phyloP scores from a whole-genome alignment of 257 asterid species.

The Scutellaria baicalensis region DNA sequence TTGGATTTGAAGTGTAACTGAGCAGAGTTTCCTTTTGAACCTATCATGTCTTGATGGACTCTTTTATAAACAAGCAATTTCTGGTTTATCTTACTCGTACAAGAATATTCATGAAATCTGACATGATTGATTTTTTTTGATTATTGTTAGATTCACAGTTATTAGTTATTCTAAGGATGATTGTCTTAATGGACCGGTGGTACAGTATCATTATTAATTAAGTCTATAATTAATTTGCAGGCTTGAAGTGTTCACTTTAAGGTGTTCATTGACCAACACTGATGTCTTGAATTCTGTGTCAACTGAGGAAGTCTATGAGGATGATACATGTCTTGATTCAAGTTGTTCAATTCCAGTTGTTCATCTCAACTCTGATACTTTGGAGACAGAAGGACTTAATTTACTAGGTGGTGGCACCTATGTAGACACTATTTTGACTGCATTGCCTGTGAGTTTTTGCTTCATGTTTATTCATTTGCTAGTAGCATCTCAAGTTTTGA shows the following conservation, averaged over 20 bases:
- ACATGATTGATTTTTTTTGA: neutral
- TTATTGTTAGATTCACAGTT: neutral
- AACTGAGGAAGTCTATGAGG: constrained; percentile 45
- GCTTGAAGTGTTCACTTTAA: constrained; percentile 29
- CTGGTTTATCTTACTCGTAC: neutral
- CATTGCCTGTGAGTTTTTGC: constrained; percentile 58
- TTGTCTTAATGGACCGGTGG: neutral
- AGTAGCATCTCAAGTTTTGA: neutral
- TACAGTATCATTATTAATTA: neutral
- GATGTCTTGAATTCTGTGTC: constrained; percentile 50
- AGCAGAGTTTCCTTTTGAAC: neutral
- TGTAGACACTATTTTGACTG: constrained; percentile 70
- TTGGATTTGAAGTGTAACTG: no score
- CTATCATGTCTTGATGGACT: neutral
- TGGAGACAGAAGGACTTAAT: constrained; percentile 69
- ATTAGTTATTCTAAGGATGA: neutral
- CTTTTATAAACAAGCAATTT: neutral
- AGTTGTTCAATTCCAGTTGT: constrained; percentile 51
- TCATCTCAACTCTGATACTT: constrained; percentile 51
- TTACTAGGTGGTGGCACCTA: constrained; percentile 53
- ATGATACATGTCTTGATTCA: constrained; percentile 33
- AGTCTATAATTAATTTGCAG: constrained; percentile 34
- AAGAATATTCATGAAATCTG: neutral
- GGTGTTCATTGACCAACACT: constrained; percentile 58
- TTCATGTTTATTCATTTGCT: neutral